A percentile compares a stretch with the other conserved stretches of the same genome.
These are phyloP conservation scores for Xanthoparmelia taractica DNA, from an alignment of 495 filamentous ascomycete species.

Conservation along the genomic window DNA sequence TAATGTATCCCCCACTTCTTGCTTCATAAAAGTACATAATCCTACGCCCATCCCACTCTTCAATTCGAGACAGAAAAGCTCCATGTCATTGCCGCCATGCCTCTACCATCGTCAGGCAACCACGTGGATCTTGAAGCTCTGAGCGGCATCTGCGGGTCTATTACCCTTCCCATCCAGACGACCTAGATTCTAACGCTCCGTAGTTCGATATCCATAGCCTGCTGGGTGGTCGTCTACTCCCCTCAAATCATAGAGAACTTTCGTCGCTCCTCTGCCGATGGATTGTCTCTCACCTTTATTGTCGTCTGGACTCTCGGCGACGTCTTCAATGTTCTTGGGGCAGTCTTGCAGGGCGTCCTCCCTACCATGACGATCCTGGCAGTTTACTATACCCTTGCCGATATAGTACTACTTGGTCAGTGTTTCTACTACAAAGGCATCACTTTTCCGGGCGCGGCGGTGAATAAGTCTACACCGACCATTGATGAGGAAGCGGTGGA, in stretches of 20 bases:
- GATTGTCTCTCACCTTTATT: constrained; percentile 82
- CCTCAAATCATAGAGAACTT: constrained; percentile 97
- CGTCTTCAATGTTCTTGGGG: constrained; percentile 93
- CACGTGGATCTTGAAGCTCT: constrained; percentile 77
- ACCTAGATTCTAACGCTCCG: constrained; percentile 2
- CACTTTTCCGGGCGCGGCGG: constrained; percentile 50
- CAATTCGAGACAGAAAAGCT: background rate
- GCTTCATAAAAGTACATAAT: background rate
- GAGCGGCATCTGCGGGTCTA: constrained; percentile 80
- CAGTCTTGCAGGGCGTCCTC: constrained; percentile 84
- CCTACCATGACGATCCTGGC: constrained; percentile 96
- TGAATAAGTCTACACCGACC: background rate
- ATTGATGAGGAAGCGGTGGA: constrained; percentile 20
- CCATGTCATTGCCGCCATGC: background rate
- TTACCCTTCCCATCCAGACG: constrained; percentile 6
- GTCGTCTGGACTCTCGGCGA: constrained; percentile 87
- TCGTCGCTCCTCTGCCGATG: constrained; percentile 75
- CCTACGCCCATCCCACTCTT: background rate
- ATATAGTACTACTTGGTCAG: constrained; percentile 77
- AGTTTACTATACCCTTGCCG: constrained; percentile 90
- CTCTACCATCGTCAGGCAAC: constrained; percentile 33
- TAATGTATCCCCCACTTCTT: no score
- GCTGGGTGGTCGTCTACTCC: constrained; percentile 96
- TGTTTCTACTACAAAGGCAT: constrained; percentile 93
- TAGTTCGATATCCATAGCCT: constrained; percentile 90